phyloP scores from a whole-genome alignment of 2,329 filamentous ascomycete species.

The Cercospora brassicicola region DNA sequence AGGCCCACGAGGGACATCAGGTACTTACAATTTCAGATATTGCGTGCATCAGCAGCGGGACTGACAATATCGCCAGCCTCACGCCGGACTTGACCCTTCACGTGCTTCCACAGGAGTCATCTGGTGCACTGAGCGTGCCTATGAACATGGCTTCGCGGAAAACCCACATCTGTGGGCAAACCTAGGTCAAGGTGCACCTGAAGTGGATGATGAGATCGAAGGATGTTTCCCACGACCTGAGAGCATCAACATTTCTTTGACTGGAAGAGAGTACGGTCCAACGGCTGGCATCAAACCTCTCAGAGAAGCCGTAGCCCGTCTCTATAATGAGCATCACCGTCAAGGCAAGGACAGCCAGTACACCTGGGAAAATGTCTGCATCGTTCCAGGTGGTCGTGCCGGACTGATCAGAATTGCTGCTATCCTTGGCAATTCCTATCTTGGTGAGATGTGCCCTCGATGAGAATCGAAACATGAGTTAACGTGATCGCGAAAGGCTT shows the following conservation, averaged over 20 bases:
- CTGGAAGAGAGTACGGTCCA: conserved; percentile 82
- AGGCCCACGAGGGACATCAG: conserved; percentile 85
- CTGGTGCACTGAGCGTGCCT: conserved; percentile 85
- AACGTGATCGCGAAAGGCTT: conserved; percentile 55
- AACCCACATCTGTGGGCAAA: conserved; percentile 86
- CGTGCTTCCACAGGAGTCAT: conserved; percentile 90
- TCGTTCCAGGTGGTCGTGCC: conserved; percentile 89
- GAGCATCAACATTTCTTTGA: conserved; percentile 73
- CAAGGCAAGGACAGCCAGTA: conserved; percentile 85
- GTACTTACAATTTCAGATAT: background rate
- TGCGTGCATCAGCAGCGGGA: background rate
- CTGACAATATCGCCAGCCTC: conserved; percentile 50
- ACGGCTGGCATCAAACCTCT: conserved; percentile 92
- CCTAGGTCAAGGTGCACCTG: conserved; percentile 87
- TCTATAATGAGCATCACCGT: conserved; percentile 92
- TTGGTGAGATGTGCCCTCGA: conserved; percentile 63
- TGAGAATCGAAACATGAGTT: background rate
- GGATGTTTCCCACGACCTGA: conserved; percentile 83
- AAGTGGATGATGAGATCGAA: conserved; percentile 82
- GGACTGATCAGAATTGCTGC: conserved; percentile 93
- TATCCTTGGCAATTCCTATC: conserved; percentile 77
- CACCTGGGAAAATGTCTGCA: conserved; percentile 96
- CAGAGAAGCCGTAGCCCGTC: conserved; percentile 79
- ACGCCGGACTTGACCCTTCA: conserved; percentile 85
- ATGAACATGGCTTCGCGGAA: conserved; percentile 82